Base-by-base conservation (phyloP, 257 asterid species). In the Hygrophila difformis region DNA sequence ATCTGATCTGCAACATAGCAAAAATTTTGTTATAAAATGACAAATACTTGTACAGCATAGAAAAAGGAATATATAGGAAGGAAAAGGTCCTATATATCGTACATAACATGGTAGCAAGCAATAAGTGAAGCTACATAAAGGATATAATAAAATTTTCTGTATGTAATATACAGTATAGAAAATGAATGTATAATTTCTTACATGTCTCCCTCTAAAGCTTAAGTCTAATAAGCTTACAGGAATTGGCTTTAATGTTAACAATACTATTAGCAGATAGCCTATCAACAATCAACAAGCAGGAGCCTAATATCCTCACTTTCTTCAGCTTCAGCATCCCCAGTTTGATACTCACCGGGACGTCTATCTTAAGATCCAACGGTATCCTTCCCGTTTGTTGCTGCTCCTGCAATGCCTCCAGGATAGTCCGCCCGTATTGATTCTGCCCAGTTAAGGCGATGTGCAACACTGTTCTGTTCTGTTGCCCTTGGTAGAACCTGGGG, bases 401-500 rank as follows among this genome's bases (percentile, higher is more conserved):
- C 67, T 78, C 95, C 53, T 81, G 94, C 73, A 88, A 28, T 24
- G 97, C 97, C 23, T 77, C 62, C 59, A 88, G 53, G 69, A 84
- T 61, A n/a, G 84, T 76, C 31, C 61, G 64, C 37, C 94, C 95
- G 4, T 84, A 81, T 13, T 73, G 88, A 34, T 81, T 61, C 63
- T 70, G 80, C 12, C 97, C 93, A 0, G 74, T 62, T 38, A 88
- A 59, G 39, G 72, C 73, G 14, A 81, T 82, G 8, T 73, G 47
- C 55, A 84, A 53, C 49, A 56, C 71, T 21, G 95, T 88, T 60
- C 11, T 70, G 45, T 79, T 87, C 69, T 74, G 85, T 55, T 75
- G 87, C 15, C 93, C 94, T 63, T 83, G 97, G 78, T 87, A 80
- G 68, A 87, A 83, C 49, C 58, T 68, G 38, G 94, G 93, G 22